Evolutionary conservation across 1,284 basidiomycete genomes (phyloP).

Genomic region (Apiotrichum veenhuisii): DNA sequence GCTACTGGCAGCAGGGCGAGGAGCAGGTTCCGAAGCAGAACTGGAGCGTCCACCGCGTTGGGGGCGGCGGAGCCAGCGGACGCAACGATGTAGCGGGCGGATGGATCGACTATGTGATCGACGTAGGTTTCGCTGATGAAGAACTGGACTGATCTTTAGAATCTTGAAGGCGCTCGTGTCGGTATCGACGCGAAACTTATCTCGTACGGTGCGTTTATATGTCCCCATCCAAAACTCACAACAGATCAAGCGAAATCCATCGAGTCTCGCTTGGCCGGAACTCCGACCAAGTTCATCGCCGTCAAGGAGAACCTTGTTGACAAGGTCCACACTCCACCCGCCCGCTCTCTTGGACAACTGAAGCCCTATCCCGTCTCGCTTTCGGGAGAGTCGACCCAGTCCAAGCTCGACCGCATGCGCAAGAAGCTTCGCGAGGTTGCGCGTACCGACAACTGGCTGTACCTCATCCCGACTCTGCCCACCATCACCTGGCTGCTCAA

Average conservation of each 20-base stretch:
- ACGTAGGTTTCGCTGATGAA: constrained; percentile 39
- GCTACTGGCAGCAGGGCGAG: constrained; percentile 83
- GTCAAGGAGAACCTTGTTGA: constrained; percentile 73
- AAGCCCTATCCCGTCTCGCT: constrained; percentile 70
- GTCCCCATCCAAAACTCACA: background rate
- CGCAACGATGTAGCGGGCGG: constrained; percentile 54
- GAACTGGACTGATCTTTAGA: constrained; percentile 40
- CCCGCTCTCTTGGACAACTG: constrained; percentile 64
- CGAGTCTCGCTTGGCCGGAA: constrained; percentile 45
- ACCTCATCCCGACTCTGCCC: constrained; percentile 50
- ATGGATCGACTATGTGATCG: constrained; percentile 74
- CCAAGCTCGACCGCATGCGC: constrained; percentile 36
- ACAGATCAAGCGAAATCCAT: constrained; percentile 24
- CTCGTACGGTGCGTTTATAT: constrained; percentile 57
- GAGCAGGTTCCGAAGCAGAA: constrained; percentile 66
- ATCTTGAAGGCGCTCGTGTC: constrained; percentile 60
- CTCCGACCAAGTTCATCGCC: constrained; percentile 60
- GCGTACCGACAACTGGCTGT: constrained; percentile 41
- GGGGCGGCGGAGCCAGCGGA: constrained; percentile 53
- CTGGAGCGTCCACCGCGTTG: constrained; percentile 72
- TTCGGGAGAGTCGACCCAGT: constrained; percentile 56
- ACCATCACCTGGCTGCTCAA: constrained; percentile 72
- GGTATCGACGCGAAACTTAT: constrained; percentile 88
- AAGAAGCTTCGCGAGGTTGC: constrained; percentile 34
- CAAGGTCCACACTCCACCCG: constrained; percentile 69